Conservation (phyloP, 345 rosid genomes). For the Corchorus capsularis region DNA sequence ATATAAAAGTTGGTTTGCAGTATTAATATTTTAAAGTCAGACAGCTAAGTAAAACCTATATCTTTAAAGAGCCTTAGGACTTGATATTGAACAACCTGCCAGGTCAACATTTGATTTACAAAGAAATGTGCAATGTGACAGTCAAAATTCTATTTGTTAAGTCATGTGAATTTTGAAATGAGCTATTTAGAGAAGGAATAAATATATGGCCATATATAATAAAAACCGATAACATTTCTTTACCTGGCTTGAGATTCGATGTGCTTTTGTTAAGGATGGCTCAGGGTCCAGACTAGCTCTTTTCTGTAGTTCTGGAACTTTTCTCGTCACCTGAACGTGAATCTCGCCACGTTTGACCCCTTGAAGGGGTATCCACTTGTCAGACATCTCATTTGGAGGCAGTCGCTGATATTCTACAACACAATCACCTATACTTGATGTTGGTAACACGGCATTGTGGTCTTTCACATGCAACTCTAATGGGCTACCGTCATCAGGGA, state of each 20-base stretch:
- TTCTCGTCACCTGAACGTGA: conserved; percentile 72
- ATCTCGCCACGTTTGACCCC: conserved; percentile 91
- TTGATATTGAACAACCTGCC: background rate
- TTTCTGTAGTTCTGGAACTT: conserved; percentile 59
- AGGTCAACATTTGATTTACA: background rate
- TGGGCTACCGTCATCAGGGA: conserved; percentile 80
- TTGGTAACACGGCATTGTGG: conserved; percentile 78
- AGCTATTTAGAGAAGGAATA: background rate
- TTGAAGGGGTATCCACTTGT: conserved; percentile 98
- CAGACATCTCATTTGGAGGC: conserved; percentile 75
- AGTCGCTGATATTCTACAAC: conserved; percentile 83
- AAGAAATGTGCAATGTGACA: background rate
- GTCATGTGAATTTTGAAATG: background rate
- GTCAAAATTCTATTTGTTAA: background rate
- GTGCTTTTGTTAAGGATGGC: conserved; percentile 61
- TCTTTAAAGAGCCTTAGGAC: background rate
- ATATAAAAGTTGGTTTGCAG: background rate
- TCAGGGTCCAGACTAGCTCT: conserved; percentile 54
- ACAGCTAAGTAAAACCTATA: background rate
- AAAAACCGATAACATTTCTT: conserved; percentile 1
- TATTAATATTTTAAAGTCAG: background rate
- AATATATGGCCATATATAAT: conserved; percentile 1
- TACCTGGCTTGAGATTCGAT: conserved; percentile 54
- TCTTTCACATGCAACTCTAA: conserved; percentile 84
- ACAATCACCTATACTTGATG: conserved; percentile 84